Conservation (phyloP, 495 filamentous ascomycete genomes). For the Podospora appendiculata region DNA sequence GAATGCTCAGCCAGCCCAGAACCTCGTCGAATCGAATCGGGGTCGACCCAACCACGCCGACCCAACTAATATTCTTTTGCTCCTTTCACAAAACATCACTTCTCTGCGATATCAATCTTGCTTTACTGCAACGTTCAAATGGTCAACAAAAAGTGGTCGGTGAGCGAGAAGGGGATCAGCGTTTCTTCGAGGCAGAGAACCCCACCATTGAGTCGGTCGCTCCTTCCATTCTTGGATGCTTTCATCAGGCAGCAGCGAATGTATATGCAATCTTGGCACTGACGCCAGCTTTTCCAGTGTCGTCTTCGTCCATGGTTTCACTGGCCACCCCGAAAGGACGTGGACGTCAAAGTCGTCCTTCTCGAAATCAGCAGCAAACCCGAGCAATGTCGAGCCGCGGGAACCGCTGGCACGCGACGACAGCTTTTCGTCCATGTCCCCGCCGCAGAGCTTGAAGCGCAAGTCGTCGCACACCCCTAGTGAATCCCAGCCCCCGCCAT, state of each 20-base stretch:
- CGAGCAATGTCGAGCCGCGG: background rate
- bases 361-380: background rate
- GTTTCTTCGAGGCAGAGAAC: background rate
- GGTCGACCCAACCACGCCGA: too few species aligned
- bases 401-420: background rate
- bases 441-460: background rate
- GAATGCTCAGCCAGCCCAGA: too few species aligned
- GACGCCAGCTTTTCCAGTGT: background rate
- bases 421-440: too few species aligned
- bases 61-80: too few species aligned
- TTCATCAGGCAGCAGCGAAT: background rate
- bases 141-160: background rate
- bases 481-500: background rate
- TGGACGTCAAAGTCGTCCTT: background rate
- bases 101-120: too few species aligned
- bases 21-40: too few species aligned
- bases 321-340: constrained; percentile 2
- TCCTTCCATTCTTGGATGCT: background rate
- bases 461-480: background rate
- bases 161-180: background rate
- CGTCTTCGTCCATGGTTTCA: constrained; percentile 3
- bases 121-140: too few species aligned
- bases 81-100: too few species aligned
- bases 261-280: background rate
- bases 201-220: constrained; percentile 1